phyloP scores from a whole-genome alignment of 352 stramenopile species.

The Pythium rhizo-oryzae region DNA sequence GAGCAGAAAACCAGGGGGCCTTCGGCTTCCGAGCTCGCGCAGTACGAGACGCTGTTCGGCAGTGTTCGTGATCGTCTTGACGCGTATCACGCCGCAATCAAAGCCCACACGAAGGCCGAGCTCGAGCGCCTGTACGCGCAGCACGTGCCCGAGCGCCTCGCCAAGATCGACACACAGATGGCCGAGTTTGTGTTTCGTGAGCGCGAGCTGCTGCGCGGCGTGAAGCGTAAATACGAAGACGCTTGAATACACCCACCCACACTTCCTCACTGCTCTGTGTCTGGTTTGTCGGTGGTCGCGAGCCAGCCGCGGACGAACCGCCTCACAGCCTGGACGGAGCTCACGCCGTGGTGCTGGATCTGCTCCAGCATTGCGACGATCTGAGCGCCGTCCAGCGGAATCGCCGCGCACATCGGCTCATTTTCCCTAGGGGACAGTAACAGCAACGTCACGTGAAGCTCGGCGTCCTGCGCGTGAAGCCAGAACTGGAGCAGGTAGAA shows the following conservation, averaged over 20 bases:
- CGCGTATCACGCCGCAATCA: constrained; percentile 35
- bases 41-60: constrained; percentile 43
- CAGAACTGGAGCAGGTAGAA: constrained; percentile 12
- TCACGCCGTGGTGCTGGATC: constrained; percentile 12
- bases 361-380: constrained; percentile 20
- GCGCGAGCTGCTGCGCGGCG: constrained; percentile 37
- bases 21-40: background rate
- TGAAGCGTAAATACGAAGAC: constrained; percentile 50
- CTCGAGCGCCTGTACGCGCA: constrained; percentile 47
- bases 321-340: background rate
- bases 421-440: background rate
- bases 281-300: background rate
- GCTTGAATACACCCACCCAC: background rate
- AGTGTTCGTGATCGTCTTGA: constrained; percentile 31
- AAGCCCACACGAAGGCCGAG: constrained; percentile 26
- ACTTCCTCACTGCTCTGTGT: background rate
- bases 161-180: constrained; percentile 56
- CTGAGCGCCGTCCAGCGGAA: background rate
- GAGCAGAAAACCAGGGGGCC: background rate
- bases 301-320: constrained; percentile 14
- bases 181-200: constrained; percentile 56
- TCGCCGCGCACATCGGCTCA: background rate
- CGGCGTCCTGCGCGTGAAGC: constrained; percentile 2
- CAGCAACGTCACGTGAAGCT: background rate
- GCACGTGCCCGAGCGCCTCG: constrained; percentile 52